These are phyloP conservation scores for Pythium phragmiticola DNA, from an alignment of 352 stramenopile species.

Conservation along the genomic window DNA sequence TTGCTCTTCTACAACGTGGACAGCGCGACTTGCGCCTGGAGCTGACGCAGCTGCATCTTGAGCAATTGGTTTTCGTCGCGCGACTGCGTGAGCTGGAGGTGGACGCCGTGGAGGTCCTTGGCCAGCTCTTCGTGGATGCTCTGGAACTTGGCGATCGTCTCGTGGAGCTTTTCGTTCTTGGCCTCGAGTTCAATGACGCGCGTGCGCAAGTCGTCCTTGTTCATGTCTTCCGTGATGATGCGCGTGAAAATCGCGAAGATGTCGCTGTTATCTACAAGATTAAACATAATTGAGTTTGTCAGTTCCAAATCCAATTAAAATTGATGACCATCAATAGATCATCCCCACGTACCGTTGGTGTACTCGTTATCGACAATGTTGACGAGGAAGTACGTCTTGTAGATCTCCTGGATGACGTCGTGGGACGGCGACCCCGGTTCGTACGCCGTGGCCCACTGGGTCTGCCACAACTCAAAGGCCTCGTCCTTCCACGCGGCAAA, in stretches of 20 bases:
- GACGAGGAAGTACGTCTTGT: conserved; percentile 96
- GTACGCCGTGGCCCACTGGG: conserved; percentile 97
- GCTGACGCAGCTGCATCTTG: conserved; percentile 59
- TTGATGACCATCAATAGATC: too few species aligned
- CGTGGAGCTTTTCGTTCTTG: conserved; percentile 77
- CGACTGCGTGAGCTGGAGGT: conserved; percentile 44
- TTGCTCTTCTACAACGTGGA: conserved; percentile 31
- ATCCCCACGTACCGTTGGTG: conserved; percentile 39
- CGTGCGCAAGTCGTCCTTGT: conserved; percentile 63
- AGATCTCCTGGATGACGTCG: conserved; percentile 82
- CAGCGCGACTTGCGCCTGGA: conserved; percentile 59
- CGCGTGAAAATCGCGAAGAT: conserved; percentile 83
- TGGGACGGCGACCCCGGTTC: conserved; percentile 69
- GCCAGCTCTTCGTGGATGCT: conserved; percentile 56
- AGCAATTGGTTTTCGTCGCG: conserved; percentile 62
- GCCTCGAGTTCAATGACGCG: conserved; percentile 71
- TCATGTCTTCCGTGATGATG: conserved; percentile 83
- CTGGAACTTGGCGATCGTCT: conserved; percentile 67
- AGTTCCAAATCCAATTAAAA: background rate
- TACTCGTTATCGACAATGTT: conserved; percentile 99
- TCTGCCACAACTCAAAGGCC: conserved; percentile 96
- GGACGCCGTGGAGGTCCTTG: conserved; percentile 47
- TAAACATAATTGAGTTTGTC: background rate
- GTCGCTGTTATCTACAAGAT: conserved; percentile 57
- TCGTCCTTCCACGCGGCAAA: conserved; percentile 96